phyloP scores from a whole-genome alignment of 345 rosid species.

The Rhodamnia argentea region DNA sequence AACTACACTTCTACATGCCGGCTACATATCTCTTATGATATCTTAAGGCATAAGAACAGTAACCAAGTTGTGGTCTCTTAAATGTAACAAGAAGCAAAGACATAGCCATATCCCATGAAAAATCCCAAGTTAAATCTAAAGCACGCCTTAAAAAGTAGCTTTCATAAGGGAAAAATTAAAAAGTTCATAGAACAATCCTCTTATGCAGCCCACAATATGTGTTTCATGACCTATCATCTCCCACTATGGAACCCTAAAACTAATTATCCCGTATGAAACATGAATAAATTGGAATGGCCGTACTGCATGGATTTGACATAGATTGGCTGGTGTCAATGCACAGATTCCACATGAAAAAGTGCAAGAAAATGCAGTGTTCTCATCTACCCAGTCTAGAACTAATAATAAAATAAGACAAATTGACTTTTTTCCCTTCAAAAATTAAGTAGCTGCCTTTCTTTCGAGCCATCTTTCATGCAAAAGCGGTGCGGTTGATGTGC shows the following conservation, averaged over 20 bases:
- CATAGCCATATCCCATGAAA: neutral
- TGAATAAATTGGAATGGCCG: neutral
- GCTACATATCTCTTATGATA: neutral
- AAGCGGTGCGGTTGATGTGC: neutral
- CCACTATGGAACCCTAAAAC: neutral
- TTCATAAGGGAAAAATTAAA: neutral
- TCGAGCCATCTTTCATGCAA: neutral
- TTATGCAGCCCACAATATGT: neutral
- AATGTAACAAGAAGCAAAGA: neutral
- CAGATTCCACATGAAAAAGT: neutral
- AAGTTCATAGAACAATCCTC: neutral
- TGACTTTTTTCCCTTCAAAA: neutral
- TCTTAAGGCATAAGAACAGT: neutral
- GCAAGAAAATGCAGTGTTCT: neutral
- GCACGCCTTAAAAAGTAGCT: neutral
- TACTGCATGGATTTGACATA: neutral
- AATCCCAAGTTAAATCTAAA: neutral
- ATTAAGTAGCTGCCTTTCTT: neutral
- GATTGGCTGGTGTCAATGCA: neutral
- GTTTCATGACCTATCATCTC: neutral
- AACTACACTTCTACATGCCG: neutral
- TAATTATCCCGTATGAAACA: neutral
- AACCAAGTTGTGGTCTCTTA: neutral
- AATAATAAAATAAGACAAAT: neutral
- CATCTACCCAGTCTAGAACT: neutral